Evolutionary conservation across 2,329 filamentous ascomycete genomes (phyloP), one percentile per base, ranked within the genome.

Genomic region (Diaporthe ilicicola): DNA sequence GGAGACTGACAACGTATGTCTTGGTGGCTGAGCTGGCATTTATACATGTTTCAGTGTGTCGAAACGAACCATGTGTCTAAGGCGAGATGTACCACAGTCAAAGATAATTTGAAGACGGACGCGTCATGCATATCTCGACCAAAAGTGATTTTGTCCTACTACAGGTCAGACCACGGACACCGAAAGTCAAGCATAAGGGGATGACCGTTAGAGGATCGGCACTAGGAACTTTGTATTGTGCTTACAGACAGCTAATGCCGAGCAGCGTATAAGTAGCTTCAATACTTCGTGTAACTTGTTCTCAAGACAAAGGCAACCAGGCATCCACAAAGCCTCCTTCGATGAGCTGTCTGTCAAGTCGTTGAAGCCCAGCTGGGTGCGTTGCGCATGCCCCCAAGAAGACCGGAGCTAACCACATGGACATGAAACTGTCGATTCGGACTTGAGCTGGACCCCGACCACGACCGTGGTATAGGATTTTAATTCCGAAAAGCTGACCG

Each of bases 281-380:
- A 22, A 15, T n/a, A 24, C 0, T 46, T 17, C 3, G 15, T 34
- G 9, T 17, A 34, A 2, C 42, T 8, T 17, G 1, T 19, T 48
- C 32, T 27, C 39, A 32, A 62, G 27, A 5, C 24, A 22, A 9
- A 62, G 37, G 39, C 6, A 62, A 62, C 27, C 9, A 62, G 56
- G 56, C 56, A 46, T 62, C 56, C 19, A 19, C 39, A 17, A 62
- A 62, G 56, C 56, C 56, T 48, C 56, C 12, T 34, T 22, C 10
- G 19, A 22, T 46, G 42, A 48, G 17, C 56, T 62, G 56, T 22
- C 3, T 3, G 13, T 61, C 24, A n/a, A 39, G 24, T 8, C 10
- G 56, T 1, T 46, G 9, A 32, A 32, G 6, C 17, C 10, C 10
- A 39, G 39, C 27, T 2, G 22, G 1, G 9, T 32, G 27, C n/a